These are phyloP conservation scores for Monilinia vaccinii-corymbosi DNA, from an alignment of 2,329 filamentous ascomycete species.

Conservation along the genomic window DNA sequence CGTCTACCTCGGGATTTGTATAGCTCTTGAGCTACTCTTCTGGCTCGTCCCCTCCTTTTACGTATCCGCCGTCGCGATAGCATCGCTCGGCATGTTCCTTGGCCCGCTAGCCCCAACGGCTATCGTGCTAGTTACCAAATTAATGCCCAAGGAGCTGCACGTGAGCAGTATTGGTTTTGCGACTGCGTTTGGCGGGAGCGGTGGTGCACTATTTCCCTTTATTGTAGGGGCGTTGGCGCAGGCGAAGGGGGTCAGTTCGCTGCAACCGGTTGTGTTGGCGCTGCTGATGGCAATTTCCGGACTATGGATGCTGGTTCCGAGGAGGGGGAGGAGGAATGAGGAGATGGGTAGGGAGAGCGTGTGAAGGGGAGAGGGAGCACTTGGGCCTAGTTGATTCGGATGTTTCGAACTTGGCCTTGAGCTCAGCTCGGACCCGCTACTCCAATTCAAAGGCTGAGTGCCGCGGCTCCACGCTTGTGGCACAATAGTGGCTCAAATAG, in stretches of 20 bases:
- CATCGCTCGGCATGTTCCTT: constrained; percentile 68
- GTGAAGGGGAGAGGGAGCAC: constrained; percentile 9
- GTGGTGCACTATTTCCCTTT: constrained; percentile 55
- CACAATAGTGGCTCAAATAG: no score
- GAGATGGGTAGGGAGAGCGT: constrained; percentile 11
- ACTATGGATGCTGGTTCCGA: constrained; percentile 38
- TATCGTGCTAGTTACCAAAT: constrained; percentile 63
- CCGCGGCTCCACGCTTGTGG: no score
- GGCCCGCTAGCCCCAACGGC: constrained; percentile 71
- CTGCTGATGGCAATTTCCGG: constrained; percentile 38
- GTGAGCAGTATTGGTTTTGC: constrained; percentile 74
- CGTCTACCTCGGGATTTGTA: constrained; percentile 53
- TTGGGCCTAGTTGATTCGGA: neutral
- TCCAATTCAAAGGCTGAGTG: neutral
- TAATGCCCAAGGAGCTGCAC: constrained; percentile 64
- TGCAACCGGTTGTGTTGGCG: constrained; percentile 47
- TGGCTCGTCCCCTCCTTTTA: constrained; percentile 75
- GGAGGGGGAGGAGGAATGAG: constrained; percentile 21
- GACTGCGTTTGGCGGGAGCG: constrained; percentile 62
- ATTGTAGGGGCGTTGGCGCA: constrained; percentile 59
- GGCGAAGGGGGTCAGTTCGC: constrained; percentile 43
- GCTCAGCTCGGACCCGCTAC: neutral
- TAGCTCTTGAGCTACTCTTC: constrained; percentile 62
- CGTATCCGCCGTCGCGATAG: constrained; percentile 62
- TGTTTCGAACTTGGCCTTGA: neutral